phyloP scores from a whole-genome alignment of 805 yeast genomes.

The Barnettozyma pratensis region DNA sequence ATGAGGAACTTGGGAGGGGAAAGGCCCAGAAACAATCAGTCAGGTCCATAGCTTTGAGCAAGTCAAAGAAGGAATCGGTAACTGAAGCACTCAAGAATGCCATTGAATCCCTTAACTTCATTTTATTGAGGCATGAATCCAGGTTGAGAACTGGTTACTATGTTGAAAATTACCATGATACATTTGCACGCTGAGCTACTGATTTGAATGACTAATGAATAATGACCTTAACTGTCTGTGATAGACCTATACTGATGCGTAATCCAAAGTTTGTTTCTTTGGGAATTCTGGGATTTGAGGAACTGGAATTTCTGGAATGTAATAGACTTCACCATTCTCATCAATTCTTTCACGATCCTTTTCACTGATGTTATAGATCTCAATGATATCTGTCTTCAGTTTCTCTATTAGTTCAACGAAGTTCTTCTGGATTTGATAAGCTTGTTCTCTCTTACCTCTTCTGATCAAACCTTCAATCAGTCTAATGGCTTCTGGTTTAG shows the following conservation, averaged over 20 bases:
- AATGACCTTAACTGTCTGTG: not conserved
- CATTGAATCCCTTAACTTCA: conserved; percentile 72
- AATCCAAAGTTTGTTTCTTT: conserved; percentile 52
- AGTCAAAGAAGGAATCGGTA: conserved; percentile 80
- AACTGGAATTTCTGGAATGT: conserved; percentile 67
- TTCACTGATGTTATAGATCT: conserved; percentile 78
- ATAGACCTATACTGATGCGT: conserved; percentile 10
- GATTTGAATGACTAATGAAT: not conserved
- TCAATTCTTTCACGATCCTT: conserved; percentile 84
- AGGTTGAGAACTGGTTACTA: conserved; percentile 30
- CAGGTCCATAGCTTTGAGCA: conserved; percentile 69
- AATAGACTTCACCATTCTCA: conserved; percentile 80
- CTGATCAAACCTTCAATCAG: conserved; percentile 74
- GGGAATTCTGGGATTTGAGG: conserved; percentile 67
- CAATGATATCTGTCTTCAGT: conserved; percentile 57
- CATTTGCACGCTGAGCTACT: not conserved
- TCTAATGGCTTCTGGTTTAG: conserved; percentile 67
- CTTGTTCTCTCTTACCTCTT: conserved; percentile 70
- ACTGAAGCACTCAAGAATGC: conserved; percentile 80
- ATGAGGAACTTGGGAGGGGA: conserved; percentile 76
- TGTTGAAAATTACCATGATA: conserved; percentile 1
- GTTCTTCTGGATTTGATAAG: conserved; percentile 68
- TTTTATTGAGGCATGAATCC: conserved; percentile 33
- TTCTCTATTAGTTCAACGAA: conserved; percentile 53
- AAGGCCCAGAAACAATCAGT: conserved; percentile 55